Percentiles rank a stretch among this genome's conserved stretches.
These are phyloP conservation scores for Geotrichum restrictum DNA, from an alignment of 1,139 yeast species.

Conservation along the genomic window DNA sequence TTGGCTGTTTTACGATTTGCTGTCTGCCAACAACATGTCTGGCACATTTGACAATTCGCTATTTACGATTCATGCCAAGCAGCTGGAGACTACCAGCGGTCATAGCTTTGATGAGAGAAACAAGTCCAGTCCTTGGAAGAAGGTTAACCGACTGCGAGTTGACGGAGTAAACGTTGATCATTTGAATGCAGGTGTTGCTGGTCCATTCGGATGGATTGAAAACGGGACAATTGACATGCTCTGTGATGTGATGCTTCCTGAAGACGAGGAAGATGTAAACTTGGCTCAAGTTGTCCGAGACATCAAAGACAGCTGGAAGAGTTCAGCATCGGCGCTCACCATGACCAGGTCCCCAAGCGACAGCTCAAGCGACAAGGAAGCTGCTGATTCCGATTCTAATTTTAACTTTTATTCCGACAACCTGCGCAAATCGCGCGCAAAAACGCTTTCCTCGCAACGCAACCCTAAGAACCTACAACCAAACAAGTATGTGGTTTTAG, in stretches of 20 bases:
- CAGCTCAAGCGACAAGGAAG: not conserved
- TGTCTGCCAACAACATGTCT: conserved; percentile 79
- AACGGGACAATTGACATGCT: conserved; percentile 87
- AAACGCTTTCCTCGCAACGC: conserved; percentile 16
- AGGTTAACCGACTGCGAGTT: conserved; percentile 73
- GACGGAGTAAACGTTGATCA: conserved; percentile 86
- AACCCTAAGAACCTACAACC: conserved; percentile 22
- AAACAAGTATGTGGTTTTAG: conserved; percentile 64
- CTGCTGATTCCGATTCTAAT: not conserved
- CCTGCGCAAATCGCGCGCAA: conserved; percentile 9
- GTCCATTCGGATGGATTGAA: conserved; percentile 96
- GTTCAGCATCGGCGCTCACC: conserved; percentile 22
- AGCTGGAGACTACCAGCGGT: conserved; percentile 32
- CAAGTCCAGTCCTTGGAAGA: conserved; percentile 46
- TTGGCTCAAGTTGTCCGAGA: conserved; percentile 40
- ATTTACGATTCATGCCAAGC: conserved; percentile 84
- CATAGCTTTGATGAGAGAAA: conserved; percentile 23
- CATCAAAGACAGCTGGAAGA: conserved; percentile 43
- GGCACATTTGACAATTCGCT: conserved; percentile 92
- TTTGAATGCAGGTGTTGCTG: conserved; percentile 80
- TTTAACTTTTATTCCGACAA: conserved; percentile 2
- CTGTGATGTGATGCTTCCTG: conserved; percentile 83
- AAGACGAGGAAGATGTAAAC: conserved; percentile 48
- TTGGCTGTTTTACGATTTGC: conserved; percentile 84
- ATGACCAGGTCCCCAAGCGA: conserved; percentile 12